Evolutionary conservation across 2,329 filamentous ascomycete genomes (phyloP).

Genomic region (Davidsoniella virescens): DNA sequence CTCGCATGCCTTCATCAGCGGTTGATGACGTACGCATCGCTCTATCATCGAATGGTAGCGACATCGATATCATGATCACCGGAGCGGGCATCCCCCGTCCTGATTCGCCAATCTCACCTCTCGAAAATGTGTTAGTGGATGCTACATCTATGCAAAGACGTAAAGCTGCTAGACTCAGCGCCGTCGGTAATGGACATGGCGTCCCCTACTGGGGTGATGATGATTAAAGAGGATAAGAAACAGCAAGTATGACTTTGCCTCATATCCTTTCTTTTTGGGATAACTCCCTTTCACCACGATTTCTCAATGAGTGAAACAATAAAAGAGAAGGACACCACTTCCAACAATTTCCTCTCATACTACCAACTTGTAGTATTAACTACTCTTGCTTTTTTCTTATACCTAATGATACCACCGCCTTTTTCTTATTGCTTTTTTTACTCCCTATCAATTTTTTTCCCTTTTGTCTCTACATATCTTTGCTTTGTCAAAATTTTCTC

Average conservation of each 20-base stretch:
- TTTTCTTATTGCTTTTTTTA: not conserved
- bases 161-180: conserved; percentile 27
- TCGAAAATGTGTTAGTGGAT: conserved; percentile 15
- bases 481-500: not conserved
- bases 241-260: too few species aligned
- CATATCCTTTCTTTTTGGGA: too few species aligned
- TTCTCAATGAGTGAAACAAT: too few species aligned
- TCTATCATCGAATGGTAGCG: conserved; percentile 2
- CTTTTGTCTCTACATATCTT: not conserved
- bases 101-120: conserved; percentile 20
- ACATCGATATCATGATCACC: not conserved
- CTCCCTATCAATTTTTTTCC: too few species aligned
- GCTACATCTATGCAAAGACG: conserved; percentile 17
- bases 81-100: conserved; percentile 22
- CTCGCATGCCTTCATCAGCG: not conserved
- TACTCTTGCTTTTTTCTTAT: not conserved
- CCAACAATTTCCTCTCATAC: too few species aligned
- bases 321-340: too few species aligned
- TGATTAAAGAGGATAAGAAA: conserved; percentile 15
- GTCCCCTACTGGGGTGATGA: conserved; percentile 28
- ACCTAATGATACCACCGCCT: not conserved
- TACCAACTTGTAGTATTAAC: too few species aligned
- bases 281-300: too few species aligned
- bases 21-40: conserved; percentile 4
- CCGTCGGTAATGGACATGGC: conserved; percentile 21